phyloP scores from a whole-genome alignment of 495 filamentous ascomycete species.

The Penicillium bialowiezense region DNA sequence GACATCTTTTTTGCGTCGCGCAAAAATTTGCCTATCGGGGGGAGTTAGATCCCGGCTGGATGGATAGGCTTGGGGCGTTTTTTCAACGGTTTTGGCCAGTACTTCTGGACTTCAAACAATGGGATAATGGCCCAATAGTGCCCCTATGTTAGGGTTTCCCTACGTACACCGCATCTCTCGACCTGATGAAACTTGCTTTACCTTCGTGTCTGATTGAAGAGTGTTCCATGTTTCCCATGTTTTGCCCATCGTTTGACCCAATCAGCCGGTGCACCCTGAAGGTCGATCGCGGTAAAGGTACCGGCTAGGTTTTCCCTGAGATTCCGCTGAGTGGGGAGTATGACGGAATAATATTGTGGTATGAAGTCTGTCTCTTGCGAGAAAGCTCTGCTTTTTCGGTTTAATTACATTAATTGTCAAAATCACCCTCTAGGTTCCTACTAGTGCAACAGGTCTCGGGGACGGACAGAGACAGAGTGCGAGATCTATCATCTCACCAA shows the following conservation, averaged over 20 bases:
- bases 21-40: not conserved
- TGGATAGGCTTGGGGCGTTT: not conserved
- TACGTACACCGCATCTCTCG: conserved; percentile 2
- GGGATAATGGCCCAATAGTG: not conserved
- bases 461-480: conserved; percentile 23
- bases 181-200: not conserved
- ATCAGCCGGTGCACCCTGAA: conserved; percentile 1
- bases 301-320: conserved; percentile 10
- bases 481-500: conserved; percentile 49
- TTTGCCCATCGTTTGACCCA: not conserved
- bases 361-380: not conserved
- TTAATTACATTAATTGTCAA: not conserved
- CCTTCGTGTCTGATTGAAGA: not conserved
- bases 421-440: conserved; percentile 3
- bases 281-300: not conserved
- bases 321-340: conserved; percentile 9
- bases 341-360: conserved; percentile 3
- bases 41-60: not conserved
- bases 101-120: not conserved
- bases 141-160: not conserved
- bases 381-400: not conserved
- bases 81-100: not conserved
- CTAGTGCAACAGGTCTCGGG: conserved; percentile 11
- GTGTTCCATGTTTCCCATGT: not conserved
- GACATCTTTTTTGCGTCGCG: not conserved